Evolutionary conservation across 2,329 filamentous ascomycete species (phyloP), one percentile per base, ranked within the genome.

Genomic region (Colletotrichum sp.): DNA sequence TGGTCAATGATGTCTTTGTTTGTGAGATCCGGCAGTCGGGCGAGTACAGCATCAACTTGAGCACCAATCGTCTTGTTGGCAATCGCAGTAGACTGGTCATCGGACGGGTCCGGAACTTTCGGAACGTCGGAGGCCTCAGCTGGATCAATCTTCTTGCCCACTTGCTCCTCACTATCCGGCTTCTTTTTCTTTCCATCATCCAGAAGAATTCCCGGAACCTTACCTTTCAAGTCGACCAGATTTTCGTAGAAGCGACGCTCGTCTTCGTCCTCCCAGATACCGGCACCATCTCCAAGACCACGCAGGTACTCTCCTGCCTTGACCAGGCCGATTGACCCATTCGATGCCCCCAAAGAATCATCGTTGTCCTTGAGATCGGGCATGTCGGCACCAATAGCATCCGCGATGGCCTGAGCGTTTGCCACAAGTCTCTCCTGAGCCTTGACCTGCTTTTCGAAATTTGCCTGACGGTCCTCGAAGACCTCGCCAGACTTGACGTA

Each of bases 401-500:
- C 97, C 52, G 96, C 96, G 75, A 99, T 89, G 21, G 96, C 91
- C 82, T 99, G 97, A 0, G 96, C 96, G 83, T 98, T 98, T 26
- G 95, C 88, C 30, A 98, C 89, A 5, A 99, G 90, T 78, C 96
- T 96, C 83, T 99, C 97, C 82, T 98, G 95, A 1, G 94, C 90
- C 84, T 98, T 99, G 72, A 96, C 89, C 79, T 97, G 94, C 84
- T 96, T 98, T 83, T 99, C 97, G 79, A 97, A 98, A 82, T 96
- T 98, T 70, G 96, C 92, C 83, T 99, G 97, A 66, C 97, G 94
- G 81, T 99, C 97, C 83, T 99, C 97, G 78, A 99, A 98, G 7
- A 99, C 96, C 82, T 99, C 97, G 3, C 97, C 97, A 48, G 97
- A 98, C 82, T 98, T 98, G 80, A 99, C 96, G 80, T 99, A 99